Conservation (phyloP, 2,329 filamentous ascomycete species). For the Dryadomyces quercus-mongolicae region DNA sequence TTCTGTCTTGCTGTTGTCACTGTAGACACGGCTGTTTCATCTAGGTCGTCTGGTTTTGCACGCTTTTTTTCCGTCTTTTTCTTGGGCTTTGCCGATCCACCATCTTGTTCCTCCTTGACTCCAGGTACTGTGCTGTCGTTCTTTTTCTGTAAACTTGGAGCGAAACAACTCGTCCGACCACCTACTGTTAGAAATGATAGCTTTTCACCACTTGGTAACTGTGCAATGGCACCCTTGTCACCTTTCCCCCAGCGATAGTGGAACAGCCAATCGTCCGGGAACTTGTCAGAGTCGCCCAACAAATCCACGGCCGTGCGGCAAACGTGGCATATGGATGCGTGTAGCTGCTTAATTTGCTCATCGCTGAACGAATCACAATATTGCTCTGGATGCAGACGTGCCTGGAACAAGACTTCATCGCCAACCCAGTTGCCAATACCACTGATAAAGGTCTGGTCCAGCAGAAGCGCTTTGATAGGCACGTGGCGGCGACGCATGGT, state of each 20-base stretch:
- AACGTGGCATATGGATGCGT: slow-evolving; percentile 63
- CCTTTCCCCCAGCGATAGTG: slow-evolving; percentile 83
- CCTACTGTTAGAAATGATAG: slow-evolving; percentile 82
- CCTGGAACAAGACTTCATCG: slow-evolving; percentile 86
- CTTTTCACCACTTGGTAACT: slow-evolving; percentile 72
- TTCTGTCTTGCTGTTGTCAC: slow-evolving; percentile 1
- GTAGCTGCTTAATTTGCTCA: slow-evolving; percentile 57
- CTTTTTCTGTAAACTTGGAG: slow-evolving; percentile 80
- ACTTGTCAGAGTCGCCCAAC: slow-evolving; percentile 70
- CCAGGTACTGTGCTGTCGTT: slow-evolving; percentile 29
- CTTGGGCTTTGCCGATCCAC: slow-evolving; percentile 11
- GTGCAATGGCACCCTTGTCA: slow-evolving; percentile 54
- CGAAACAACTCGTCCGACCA: slow-evolving; percentile 80
- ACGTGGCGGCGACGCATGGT: slow-evolving; percentile 68
- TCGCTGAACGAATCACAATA: slow-evolving; percentile 74
- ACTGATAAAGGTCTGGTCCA: slow-evolving; percentile 80
- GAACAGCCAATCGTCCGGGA: slow-evolving; percentile 82
- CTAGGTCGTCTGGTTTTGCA: slow-evolving; percentile 5
- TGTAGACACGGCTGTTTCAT: not conserved
- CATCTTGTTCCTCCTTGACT: slow-evolving; percentile 28
- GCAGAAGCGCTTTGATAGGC: slow-evolving; percentile 75
- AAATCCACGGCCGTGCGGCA: slow-evolving; percentile 68
- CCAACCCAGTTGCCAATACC: slow-evolving; percentile 97
- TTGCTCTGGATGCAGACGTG: slow-evolving; percentile 81
- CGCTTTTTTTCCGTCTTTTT: slow-evolving; percentile 15